Base-by-base conservation (phyloP, 257 asterid species). In the Echites panduratus region DNA sequence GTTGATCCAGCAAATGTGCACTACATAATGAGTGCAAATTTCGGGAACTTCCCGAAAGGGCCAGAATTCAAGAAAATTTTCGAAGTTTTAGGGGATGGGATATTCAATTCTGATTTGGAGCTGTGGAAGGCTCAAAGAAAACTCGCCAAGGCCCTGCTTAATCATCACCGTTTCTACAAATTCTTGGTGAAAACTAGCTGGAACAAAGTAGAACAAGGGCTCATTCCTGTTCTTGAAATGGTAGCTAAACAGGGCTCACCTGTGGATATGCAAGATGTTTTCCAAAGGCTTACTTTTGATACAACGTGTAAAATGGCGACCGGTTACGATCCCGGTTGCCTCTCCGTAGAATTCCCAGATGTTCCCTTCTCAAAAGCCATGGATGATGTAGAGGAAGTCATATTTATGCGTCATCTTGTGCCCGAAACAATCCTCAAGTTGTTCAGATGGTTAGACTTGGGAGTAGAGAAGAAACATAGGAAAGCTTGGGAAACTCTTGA, bases 341-440 rank as follows among this genome's bases (percentile, higher is more conserved):
- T 85, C 7, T 79, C 89, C 0, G 2, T 68, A 0, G 76, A 84
- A 38, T 67, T 88, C 19, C 84, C 89, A 0, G 72, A 77, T 27
- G 85, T 81, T 38, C 87, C 89, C 1, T 82, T 85, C 65, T 78
- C 87, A 4, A 79, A 64, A 71, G 93, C 93, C n/a, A 72, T 88
- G 84, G 93, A 82, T 40, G 87, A 83, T 32, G 86, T 72, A 0
- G 94, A 88, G 50, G 94, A 86, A 71, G 77, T 85, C 0, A 81
- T 86, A 9, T 79, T 88, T 72, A 70, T 73, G 84, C 76, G 89
- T 26, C 95, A 88, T 57, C 49, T 84, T 4, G 3, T 88, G 71
- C 91, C 89, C 0, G 77, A 83, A 43, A 43, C 17, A 35, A 14
- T 80, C 9, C 83, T 90, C 76, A 86, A 82, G 38, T 38, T 86